Conservation (phyloP, 495 filamentous ascomycete genomes). For the Darksidea phi region DNA sequence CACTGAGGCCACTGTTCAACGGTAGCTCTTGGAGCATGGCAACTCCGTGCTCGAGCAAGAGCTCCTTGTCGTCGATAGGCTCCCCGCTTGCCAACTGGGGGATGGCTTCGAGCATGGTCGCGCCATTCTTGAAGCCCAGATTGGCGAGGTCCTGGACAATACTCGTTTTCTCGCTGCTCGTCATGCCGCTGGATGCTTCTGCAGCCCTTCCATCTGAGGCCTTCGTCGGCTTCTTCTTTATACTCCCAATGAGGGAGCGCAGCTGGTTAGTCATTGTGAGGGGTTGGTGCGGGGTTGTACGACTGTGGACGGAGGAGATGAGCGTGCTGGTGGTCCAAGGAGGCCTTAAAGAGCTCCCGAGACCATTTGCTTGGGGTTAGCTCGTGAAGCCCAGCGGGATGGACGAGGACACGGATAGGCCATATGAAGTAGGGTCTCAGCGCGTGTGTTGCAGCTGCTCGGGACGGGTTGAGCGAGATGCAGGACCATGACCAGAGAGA, state of each 20-base stretch:
- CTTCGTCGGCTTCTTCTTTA: slow-evolving; percentile 38
- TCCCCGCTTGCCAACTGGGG: slow-evolving; percentile 41
- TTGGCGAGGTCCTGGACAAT: slow-evolving; percentile 40
- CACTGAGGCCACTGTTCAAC: slow-evolving; percentile 38
- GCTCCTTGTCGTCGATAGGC: slow-evolving; percentile 44
- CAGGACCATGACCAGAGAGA: too few relatives aligned
- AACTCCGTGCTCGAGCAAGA: slow-evolving; percentile 44
- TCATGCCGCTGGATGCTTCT: slow-evolving; percentile 24
- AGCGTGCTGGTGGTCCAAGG: neutral
- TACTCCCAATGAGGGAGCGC: slow-evolving; percentile 38
- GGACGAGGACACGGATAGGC: too few relatives aligned
- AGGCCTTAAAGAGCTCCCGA: too few relatives aligned
- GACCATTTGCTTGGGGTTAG: too few relatives aligned
- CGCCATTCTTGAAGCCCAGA: slow-evolving; percentile 37
- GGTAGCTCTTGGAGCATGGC: slow-evolving; percentile 44
- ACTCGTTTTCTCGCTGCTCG: slow-evolving; percentile 34
- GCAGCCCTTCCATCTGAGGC: slow-evolving; percentile 44
- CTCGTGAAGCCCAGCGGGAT: too few relatives aligned
- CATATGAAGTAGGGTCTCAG: too few relatives aligned
- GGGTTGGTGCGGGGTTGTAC: neutral
- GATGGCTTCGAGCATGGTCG: slow-evolving; percentile 38
- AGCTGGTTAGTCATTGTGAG: slow-evolving; percentile 25
- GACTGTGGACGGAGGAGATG: neutral
- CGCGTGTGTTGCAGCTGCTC: too few relatives aligned
- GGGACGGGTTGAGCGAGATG: too few relatives aligned